Conservation (phyloP, 139 green algal genomes). For the Chlamydomonas urium region DNA sequence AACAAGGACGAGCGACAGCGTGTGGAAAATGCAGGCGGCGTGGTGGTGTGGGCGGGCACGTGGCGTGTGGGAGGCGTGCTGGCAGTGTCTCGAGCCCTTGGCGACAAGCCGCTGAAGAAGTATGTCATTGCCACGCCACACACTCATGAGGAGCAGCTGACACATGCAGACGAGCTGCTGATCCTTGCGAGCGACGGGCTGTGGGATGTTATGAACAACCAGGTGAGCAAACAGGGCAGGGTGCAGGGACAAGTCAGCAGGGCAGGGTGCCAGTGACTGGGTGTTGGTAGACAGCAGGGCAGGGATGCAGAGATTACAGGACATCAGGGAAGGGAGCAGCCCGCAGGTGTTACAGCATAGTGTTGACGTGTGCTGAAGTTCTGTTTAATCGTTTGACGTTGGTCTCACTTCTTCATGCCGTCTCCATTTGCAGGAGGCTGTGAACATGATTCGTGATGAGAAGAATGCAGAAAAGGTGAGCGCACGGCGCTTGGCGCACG, state of each 20-base stretch:
- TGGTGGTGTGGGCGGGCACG: constrained; percentile 89
- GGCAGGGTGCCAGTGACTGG: neutral
- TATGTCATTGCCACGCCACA: constrained; percentile 82
- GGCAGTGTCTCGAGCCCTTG: constrained; percentile 91
- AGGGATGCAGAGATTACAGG: neutral
- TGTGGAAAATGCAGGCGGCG: constrained; percentile 87
- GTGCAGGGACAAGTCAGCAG: neutral
- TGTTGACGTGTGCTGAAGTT: neutral
- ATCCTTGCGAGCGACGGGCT: constrained; percentile 89
- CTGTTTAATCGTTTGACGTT: neutral
- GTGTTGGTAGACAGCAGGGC: neutral
- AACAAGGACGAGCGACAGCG: constrained; percentile 77
- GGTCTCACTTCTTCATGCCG: neutral
- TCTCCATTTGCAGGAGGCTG: constrained; percentile 54
- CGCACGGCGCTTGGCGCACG: no score
- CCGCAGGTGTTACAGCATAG: neutral
- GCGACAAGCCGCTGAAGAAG: constrained; percentile 60
- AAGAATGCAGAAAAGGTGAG: constrained; percentile 53
- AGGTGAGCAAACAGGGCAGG: no score
- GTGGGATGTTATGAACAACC: constrained; percentile 88
- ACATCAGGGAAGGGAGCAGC: neutral
- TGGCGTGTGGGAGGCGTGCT: constrained; percentile 95
- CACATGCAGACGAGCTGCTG: constrained; percentile 60
- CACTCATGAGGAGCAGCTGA: constrained; percentile 67
- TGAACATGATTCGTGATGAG: constrained; percentile 41